Percentiles rank a stretch among this genome's conserved stretches.
Evolutionary conservation across 768 basidiomycete species (phyloP).

Genomic region (Suillus subluteus): DNA sequence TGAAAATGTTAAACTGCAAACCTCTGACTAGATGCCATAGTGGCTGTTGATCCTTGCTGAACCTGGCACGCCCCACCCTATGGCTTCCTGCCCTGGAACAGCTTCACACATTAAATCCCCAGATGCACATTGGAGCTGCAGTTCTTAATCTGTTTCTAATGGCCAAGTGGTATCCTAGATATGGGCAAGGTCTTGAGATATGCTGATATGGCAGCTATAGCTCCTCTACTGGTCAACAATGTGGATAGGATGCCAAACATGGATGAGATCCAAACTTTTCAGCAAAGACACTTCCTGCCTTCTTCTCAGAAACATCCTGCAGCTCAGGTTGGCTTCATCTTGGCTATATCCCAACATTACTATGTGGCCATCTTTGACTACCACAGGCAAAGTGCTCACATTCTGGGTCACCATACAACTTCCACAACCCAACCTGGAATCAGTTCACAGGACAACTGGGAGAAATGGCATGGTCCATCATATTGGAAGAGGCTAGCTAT

Average conservation of each 20-base stretch:
- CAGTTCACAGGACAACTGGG: not conserved
- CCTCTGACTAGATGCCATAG: not conserved
- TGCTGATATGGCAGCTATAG: not conserved
- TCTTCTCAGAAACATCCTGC: not conserved
- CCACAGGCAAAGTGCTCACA: not conserved
- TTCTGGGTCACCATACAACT: not conserved
- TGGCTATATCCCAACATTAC: not conserved
- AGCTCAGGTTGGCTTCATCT: not conserved
- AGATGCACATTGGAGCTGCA: not conserved
- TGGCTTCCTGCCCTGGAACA: not conserved
- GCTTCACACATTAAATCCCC: not conserved
- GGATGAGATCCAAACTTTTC: not conserved
- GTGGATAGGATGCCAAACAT: not conserved
- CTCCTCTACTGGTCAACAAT: not conserved
- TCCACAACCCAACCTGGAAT: fast-evolving
- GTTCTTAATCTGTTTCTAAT: not conserved
- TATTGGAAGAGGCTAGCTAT: constrained; percentile 3
- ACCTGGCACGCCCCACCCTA: not conserved
- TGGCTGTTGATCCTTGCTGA: not conserved
- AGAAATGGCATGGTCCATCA: not conserved
- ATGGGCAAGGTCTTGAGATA: not conserved
- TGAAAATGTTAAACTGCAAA: not conserved
- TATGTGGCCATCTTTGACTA: not conserved
- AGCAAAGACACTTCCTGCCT: not conserved
- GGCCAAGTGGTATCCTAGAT: not conserved